These are phyloP conservation scores for Capronia coronata DNA, from an alignment of 2,329 filamentous ascomycete genomes.

Conservation along the genomic window DNA sequence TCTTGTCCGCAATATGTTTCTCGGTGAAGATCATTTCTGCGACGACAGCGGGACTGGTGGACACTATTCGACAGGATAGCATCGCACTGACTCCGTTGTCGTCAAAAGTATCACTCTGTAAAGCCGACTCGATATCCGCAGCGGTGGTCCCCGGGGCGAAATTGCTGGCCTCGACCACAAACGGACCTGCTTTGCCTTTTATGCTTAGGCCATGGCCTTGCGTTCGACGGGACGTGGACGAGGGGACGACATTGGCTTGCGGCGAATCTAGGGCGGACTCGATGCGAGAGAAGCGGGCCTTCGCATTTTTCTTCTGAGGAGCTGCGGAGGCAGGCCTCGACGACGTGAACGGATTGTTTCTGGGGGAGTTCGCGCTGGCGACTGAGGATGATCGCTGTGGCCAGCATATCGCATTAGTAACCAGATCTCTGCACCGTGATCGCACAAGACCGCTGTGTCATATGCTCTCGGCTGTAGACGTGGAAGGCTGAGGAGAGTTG, in stretches of 20 bases:
- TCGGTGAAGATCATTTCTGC: slow-evolving; percentile 55
- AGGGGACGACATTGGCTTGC: slow-evolving; percentile 33
- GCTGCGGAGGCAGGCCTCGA: slow-evolving; percentile 29
- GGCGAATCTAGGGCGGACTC: slow-evolving; percentile 26
- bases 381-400: slow-evolving; percentile 35
- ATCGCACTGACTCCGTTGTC: slow-evolving; percentile 36
- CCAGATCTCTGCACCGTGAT: not conserved
- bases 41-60: slow-evolving; percentile 50
- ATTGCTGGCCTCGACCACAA: slow-evolving; percentile 55
- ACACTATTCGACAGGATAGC: slow-evolving; percentile 48
- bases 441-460: not conserved
- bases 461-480: not conserved
- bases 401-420: slow-evolving; percentile 14
- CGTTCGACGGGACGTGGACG: slow-evolving; percentile 31
- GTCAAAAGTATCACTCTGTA: slow-evolving; percentile 40
- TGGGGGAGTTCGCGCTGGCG: slow-evolving; percentile 16
- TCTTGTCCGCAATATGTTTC: slow-evolving; percentile 50
- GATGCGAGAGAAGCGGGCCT: slow-evolving; percentile 33
- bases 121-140: slow-evolving; percentile 57
- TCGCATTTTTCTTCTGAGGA: slow-evolving; percentile 35
- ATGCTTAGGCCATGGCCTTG: slow-evolving; percentile 45
- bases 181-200: slow-evolving; percentile 50
- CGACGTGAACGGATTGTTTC: slow-evolving; percentile 19
- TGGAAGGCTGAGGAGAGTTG: not conserved
- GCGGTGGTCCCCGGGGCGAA: slow-evolving; percentile 62